A percentile compares a stretch with the other conserved stretches of the same genome.
Evolutionary conservation across 1,139 yeast genomes (phyloP).

Genomic region (Debaryomycetaceae sp.): DNA sequence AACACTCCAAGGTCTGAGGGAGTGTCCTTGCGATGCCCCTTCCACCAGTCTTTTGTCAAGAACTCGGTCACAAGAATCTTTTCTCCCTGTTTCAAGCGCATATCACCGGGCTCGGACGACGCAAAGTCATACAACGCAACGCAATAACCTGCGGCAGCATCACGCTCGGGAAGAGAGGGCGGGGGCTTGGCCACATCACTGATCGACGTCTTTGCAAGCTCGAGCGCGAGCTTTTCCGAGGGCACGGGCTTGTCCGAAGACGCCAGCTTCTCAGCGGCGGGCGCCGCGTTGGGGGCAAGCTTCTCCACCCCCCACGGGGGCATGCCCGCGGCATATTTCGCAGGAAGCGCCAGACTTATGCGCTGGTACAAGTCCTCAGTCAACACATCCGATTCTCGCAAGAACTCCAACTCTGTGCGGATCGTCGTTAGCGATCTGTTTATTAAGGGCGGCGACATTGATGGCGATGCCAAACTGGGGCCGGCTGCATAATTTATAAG

Average conservation of each 20-base stretch:
- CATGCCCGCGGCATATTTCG: slow-evolving; percentile 44
- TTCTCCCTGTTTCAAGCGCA: slow-evolving; percentile 55
- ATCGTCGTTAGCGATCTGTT: slow-evolving; percentile 71
- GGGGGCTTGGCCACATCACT: slow-evolving; percentile 8
- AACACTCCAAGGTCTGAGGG: slow-evolving; percentile 59
- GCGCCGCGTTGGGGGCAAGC: slow-evolving; percentile 13
- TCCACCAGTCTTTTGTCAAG: slow-evolving; percentile 86
- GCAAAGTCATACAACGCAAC: slow-evolving; percentile 70
- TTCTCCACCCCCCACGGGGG: slow-evolving; percentile 40
- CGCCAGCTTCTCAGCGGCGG: slow-evolving; percentile 3
- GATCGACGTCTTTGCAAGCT: slow-evolving; percentile 14
- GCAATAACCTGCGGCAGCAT: slow-evolving; percentile 26
- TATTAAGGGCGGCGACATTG: slow-evolving; percentile 48
- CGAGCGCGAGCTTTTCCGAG: slow-evolving; percentile 11
- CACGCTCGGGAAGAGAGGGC: slow-evolving; percentile 10
- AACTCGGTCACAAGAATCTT: slow-evolving; percentile 60
- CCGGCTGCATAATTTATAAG: background rate
- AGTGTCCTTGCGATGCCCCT: slow-evolving; percentile 42
- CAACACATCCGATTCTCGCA: slow-evolving; percentile 68
- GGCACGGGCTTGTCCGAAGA: too few species aligned
- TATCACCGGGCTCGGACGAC: slow-evolving; percentile 61
- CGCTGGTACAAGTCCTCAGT: slow-evolving; percentile 45
- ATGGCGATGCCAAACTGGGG: background rate
- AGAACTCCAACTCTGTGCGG: slow-evolving; percentile 72
- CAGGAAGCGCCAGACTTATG: slow-evolving; percentile 46